A percentile compares a stretch with the other conserved stretches of the same genome.
phyloP scores from a whole-genome alignment of 768 basidiomycete genomes.

The Mycena indigotica region DNA sequence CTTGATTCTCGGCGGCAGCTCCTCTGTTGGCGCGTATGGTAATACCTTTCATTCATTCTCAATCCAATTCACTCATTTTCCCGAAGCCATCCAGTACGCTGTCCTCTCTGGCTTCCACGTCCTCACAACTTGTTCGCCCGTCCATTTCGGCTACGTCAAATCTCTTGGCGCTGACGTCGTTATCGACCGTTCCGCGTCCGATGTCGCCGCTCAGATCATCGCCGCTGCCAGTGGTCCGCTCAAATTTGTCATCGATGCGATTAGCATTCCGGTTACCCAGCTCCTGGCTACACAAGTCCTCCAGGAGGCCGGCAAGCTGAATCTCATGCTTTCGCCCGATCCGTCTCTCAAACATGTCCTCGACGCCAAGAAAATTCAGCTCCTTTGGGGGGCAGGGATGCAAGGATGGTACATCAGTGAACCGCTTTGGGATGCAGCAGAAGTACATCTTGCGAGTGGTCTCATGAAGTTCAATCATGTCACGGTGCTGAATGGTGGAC shows the following conservation, averaged over 20 bases:
- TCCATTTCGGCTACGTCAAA: constrained; percentile 28
- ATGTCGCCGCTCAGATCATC: constrained; percentile 17
- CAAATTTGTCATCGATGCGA: constrained; percentile 2
- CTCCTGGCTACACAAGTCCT: constrained; percentile 6
- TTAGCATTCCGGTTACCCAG: neutral
- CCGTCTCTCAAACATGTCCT: neutral
- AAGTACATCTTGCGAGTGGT: neutral
- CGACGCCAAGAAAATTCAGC: constrained; percentile 2
- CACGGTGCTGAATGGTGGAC: constrained; percentile 6
- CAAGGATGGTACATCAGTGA: neutral
- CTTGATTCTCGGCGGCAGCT: constrained; percentile 12
- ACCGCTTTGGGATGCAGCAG: constrained; percentile 1
- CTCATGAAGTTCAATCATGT: constrained; percentile 3
- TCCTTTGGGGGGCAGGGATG: neutral
- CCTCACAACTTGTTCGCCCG: constrained; percentile 33
- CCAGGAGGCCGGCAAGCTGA: constrained; percentile 2
- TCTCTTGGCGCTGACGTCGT: constrained; percentile 33
- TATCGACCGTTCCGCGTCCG: constrained; percentile 31
- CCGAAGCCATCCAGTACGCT: constrained; percentile 12
- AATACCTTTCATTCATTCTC: neutral
- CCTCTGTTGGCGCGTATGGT: constrained; percentile 10
- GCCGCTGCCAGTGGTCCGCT: neutral
- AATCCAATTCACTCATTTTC: neutral
- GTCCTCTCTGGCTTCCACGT: constrained; percentile 24
- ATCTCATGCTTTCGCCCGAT: neutral